Evolutionary conservation across 768 basidiomycete species (phyloP).

Genomic region (Xerocomus spinulosus): DNA sequence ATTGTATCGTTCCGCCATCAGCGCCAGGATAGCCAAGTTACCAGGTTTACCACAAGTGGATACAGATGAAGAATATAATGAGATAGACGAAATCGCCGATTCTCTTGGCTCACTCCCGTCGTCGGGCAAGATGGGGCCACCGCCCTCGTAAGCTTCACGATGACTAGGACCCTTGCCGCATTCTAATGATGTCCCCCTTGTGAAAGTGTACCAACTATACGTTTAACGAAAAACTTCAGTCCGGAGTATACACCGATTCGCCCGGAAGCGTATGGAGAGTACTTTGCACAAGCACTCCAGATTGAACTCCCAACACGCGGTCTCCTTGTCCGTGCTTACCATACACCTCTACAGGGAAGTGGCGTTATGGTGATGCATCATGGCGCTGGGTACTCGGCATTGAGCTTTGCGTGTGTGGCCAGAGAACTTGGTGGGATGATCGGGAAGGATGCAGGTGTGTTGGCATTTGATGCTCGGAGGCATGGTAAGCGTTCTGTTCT

Average conservation of each 20-base stretch:
- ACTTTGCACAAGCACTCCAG: constrained; percentile 76
- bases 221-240: constrained; percentile 41
- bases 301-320: constrained; percentile 58
- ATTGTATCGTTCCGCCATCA: constrained; percentile 73
- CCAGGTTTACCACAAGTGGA: constrained; percentile 47
- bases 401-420: constrained; percentile 90
- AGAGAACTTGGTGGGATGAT: constrained; percentile 61
- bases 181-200: constrained; percentile 18
- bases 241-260: constrained; percentile 74
- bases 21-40: constrained; percentile 70
- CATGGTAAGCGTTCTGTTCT: constrained; percentile 59
- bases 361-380: constrained; percentile 91
- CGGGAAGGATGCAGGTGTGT: constrained; percentile 70
- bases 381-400: constrained; percentile 87
- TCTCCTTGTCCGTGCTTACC: constrained; percentile 77
- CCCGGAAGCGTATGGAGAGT: constrained; percentile 47
- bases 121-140: constrained; percentile 48
- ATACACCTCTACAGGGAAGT: constrained; percentile 58
- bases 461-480: constrained; percentile 78
- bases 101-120: constrained; percentile 57
- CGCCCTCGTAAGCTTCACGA: constrained; percentile 48
- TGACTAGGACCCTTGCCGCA: constrained; percentile 1
- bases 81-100: constrained; percentile 50
- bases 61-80: constrained; percentile 39
- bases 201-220: constrained; percentile 24